Conservation (phyloP, 129 eudicot genomes). For the Sambucus nigra region DNA sequence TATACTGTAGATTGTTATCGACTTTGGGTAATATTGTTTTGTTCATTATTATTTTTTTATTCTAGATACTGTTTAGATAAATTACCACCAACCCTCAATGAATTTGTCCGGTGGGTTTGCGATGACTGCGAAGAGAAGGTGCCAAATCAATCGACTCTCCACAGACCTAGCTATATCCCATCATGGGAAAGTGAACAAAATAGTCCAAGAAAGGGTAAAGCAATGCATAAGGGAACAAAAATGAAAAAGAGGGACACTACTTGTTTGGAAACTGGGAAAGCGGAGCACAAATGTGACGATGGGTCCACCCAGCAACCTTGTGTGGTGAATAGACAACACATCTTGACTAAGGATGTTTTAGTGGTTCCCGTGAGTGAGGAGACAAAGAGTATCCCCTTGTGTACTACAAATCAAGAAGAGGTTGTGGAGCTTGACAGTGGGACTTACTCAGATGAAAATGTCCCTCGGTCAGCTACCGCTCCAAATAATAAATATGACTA, state of each 20-base stretch:
- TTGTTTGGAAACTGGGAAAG: background rate
- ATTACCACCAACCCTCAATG: conserved; percentile 37
- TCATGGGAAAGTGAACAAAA: background rate
- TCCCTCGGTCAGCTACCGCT: background rate
- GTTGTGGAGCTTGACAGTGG: background rate
- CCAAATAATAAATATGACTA: background rate
- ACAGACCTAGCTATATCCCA: conserved; percentile 1
- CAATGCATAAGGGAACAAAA: conserved; percentile 1
- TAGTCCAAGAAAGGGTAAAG: conserved; percentile 6
- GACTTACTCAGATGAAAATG: background rate
- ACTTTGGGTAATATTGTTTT: background rate
- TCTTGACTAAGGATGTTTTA: too few relatives aligned
- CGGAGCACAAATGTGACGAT: background rate
- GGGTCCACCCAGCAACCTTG: too few relatives aligned
- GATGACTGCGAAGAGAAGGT: conserved; percentile 39
- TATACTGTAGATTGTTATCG: too few relatives aligned
- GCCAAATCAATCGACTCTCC: conserved; percentile 3
- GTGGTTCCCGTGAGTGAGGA: too few relatives aligned
- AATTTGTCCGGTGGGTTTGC: conserved; percentile 50
- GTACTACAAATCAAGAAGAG: too few relatives aligned
- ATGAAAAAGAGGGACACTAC: background rate
- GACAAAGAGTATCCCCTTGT: too few relatives aligned
- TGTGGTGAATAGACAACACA: too few relatives aligned
- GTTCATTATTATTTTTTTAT: background rate
- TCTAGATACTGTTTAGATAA: conserved; percentile 52